Base-by-base conservation (phyloP, 2,329 filamentous ascomycete species). In the Sporothrix inflata region DNA sequence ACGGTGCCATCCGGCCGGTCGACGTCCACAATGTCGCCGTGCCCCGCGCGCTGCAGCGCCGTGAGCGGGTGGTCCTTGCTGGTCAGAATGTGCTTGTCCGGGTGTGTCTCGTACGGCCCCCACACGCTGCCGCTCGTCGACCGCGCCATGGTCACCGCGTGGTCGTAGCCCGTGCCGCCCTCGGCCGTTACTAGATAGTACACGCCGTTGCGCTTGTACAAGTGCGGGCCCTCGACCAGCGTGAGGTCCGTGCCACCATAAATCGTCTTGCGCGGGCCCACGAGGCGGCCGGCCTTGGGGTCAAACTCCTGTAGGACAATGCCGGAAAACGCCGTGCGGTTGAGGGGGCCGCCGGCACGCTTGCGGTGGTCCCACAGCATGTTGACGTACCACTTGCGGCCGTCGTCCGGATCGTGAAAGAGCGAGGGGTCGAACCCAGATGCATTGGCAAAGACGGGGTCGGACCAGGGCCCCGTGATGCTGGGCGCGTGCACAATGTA, bases 81-180 rank as follows among this genome's bases (percentile, higher is more conserved):
- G 0, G 85, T 86, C 61, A 90, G 80, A 55, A 91, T 83, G 61
- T 89, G 83, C 71, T 88, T 87, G 63, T 86, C 79, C 0, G 89
- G 88, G 49, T 89, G 88, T 1, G 84, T 78, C 75, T 90, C 86
- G 79, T 90, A 92, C 0, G 89, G 89, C 0, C 90, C 90, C 82
- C 87, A 87, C 72, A 89, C 78, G 51, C 16, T 49, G 70, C 61
- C 73, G 77, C 85, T 75, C 70, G 82, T 77, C 6, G 84, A 82
- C 69, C 86, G 82, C 73, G 89, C 81, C 2, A 92, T 83, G 38
- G 89, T 91, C 76, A 85, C 86, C 2, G 88, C 76, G 75, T 92
- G 90, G 0, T 86, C 83, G 73, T 87, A 88, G 5, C 85, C 89
- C 0, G 88, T 90, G 4, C 88, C 88, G 34, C 87, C 88, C 76